A percentile compares a stretch with the other conserved stretches of the same genome.
Conservation (phyloP, 495 filamentous ascomycete species). For the Bathelium albidoporum region DNA sequence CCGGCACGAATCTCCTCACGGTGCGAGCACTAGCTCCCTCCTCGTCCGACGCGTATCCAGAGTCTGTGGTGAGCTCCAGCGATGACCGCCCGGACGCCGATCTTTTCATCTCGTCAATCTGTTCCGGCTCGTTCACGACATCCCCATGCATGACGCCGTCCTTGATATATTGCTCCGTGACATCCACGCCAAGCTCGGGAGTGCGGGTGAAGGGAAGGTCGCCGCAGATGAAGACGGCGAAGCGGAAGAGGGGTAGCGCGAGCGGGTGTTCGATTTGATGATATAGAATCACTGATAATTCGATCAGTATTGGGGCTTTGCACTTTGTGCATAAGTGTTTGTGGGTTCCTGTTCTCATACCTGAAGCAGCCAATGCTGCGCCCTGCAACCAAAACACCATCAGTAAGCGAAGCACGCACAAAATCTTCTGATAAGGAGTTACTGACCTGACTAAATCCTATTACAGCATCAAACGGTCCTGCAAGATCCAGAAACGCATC, state of each 20-base stretch:
- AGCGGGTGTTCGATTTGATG: conserved; percentile 1
- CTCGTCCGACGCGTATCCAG: conserved; percentile 3
- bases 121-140: neutral
- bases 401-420: neutral
- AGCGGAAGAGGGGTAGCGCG: conserved; percentile 1
- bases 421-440: neutral
- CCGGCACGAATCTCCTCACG: conserved; percentile 1
- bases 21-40: conserved; percentile 2
- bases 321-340: neutral
- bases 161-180: conserved; percentile 5
- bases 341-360: neutral
- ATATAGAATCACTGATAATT: neutral
- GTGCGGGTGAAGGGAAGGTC: conserved; percentile 3
- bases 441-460: conserved; percentile 2
- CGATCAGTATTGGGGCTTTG: neutral
- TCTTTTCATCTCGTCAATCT: conserved; percentile 2
- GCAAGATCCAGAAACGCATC: neutral
- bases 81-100: conserved; percentile 2
- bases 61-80: conserved; percentile 1
- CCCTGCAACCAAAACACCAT: neutral
- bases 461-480: conserved; percentile 3
- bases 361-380: conserved; percentile 3
- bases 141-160: conserved; percentile 3
- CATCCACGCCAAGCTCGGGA: neutral
- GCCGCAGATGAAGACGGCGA: conserved; percentile 2